These are phyloP conservation scores for Penicillium corylophilum DNA, from an alignment of 2,329 filamentous ascomycete species.

Conservation along the genomic window DNA sequence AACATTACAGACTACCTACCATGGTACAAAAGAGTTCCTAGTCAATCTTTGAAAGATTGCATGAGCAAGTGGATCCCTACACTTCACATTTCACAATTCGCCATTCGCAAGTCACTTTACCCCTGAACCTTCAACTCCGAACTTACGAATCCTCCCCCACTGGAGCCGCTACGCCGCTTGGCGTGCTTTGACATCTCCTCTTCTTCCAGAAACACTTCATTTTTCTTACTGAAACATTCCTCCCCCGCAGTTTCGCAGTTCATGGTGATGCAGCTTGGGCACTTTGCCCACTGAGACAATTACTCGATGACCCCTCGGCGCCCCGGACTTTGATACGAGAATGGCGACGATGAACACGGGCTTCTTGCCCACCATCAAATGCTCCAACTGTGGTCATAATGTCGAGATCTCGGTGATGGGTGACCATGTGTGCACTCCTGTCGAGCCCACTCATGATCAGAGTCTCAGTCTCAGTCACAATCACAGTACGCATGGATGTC, in stretches of 20 bases:
- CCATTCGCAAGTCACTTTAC: no score
- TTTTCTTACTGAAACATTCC: neutral
- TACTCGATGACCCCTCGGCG: constrained; percentile 10
- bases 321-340: constrained; percentile 7
- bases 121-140: constrained; percentile 6
- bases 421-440: constrained; percentile 69
- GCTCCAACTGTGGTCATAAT: constrained; percentile 72
- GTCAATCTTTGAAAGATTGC: no score
- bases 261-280: constrained; percentile 11
- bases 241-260: neutral
- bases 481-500: constrained; percentile 36
- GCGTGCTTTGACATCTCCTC: constrained; percentile 2
- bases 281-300: constrained; percentile 8
- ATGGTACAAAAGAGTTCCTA: no score
- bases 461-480: constrained; percentile 30
- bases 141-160: constrained; percentile 21
- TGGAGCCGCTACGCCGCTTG: constrained; percentile 21
- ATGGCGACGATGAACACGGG: constrained; percentile 56
- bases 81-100: no score
- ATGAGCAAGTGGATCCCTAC: neutral
- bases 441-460: constrained; percentile 12
- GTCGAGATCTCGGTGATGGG: constrained; percentile 85
- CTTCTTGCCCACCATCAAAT: constrained; percentile 82
- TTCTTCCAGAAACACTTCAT: constrained; percentile 1
- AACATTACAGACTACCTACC: no score